A percentile compares a stretch with the other conserved stretches of the same genome.
Conservation (phyloP, 2,329 filamentous ascomycete species). For the Dissoconium aciculare region DNA sequence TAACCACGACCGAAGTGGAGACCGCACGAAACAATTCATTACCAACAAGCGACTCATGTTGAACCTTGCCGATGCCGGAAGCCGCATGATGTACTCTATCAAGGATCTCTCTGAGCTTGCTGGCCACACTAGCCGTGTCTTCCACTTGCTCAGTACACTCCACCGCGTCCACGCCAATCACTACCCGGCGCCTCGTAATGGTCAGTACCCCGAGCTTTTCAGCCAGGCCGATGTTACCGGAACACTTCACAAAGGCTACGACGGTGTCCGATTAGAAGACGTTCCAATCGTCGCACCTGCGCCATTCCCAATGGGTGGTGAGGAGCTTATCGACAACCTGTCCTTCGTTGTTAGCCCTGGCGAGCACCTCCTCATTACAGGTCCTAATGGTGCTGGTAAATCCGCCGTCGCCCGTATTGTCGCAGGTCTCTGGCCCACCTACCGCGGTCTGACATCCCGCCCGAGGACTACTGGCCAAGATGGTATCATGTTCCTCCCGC, state of each 20-base stretch:
- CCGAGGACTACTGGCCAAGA: constrained; percentile 57
- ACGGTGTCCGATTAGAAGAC: constrained; percentile 82
- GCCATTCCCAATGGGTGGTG: constrained; percentile 77
- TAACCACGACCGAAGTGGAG: constrained; percentile 28
- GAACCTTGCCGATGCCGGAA: constrained; percentile 86
- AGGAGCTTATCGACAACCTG: constrained; percentile 76
- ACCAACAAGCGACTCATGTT: constrained; percentile 98
- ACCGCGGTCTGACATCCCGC: constrained; percentile 78
- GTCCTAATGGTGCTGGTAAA: constrained; percentile 89
- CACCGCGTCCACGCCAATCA: constrained; percentile 85
- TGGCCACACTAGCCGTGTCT: constrained; percentile 89
- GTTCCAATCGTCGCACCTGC: constrained; percentile 84
- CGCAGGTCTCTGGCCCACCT: constrained; percentile 89
- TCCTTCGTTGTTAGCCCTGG: constrained; percentile 80
- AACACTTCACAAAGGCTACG: constrained; percentile 86
- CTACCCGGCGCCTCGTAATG: constrained; percentile 54
- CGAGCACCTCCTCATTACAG: constrained; percentile 87
- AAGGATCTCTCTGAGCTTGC: constrained; percentile 94
- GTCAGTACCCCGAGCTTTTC: constrained; percentile 59
- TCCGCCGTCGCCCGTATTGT: constrained; percentile 74
- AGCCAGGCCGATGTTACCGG: constrained; percentile 85
- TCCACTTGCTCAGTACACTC: constrained; percentile 85
- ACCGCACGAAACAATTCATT: constrained; percentile 96
- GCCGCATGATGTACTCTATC: constrained; percentile 98
- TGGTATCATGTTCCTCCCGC: constrained; percentile 96